Percentiles rank a stretch among this genome's conserved stretches.
Conservation (phyloP, 2,329 filamentous ascomycete genomes). For the Pseudocercospora fuligena region DNA sequence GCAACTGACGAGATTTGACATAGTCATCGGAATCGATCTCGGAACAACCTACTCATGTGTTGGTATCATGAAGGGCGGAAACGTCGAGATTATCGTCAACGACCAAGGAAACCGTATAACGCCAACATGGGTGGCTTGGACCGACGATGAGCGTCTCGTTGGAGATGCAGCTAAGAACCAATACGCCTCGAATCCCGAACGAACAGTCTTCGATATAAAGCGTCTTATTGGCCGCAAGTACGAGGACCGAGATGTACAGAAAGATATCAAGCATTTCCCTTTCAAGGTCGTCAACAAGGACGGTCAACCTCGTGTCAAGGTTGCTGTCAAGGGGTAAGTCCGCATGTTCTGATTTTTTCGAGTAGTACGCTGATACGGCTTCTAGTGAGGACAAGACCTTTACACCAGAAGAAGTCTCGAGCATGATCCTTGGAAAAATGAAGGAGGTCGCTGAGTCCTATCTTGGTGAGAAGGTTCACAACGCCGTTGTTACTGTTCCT, state of each 20-base stretch:
- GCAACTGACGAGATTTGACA: constrained; percentile 8
- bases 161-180: constrained; percentile 98
- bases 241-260: constrained; percentile 77
- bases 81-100: constrained; percentile 94
- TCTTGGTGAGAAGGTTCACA: constrained; percentile 87
- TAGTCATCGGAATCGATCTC: constrained; percentile 92
- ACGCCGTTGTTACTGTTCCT: constrained; percentile 94
- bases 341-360: neutral
- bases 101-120: constrained; percentile 97
- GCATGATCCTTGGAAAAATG: constrained; percentile 85
- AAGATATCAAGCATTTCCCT: constrained; percentile 97
- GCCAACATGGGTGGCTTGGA: constrained; percentile 67
- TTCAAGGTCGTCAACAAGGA: constrained; percentile 91
- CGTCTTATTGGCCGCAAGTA: constrained; percentile 59
- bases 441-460: constrained; percentile 97
- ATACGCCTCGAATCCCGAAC: constrained; percentile 59
- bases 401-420: constrained; percentile 79
- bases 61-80: constrained; percentile 94
- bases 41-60: constrained; percentile 88
- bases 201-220: constrained; percentile 56
- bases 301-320: constrained; percentile 84
- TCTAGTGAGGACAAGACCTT: constrained; percentile 65
- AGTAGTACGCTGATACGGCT: constrained; percentile 5
- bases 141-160: constrained; percentile 93
- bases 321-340: constrained; percentile 64